Percentiles rank a stretch among this genome's conserved stretches.
Evolutionary conservation across 2,329 filamentous ascomycete species (phyloP).

Genomic region (Aspergillus caelatus): DNA sequence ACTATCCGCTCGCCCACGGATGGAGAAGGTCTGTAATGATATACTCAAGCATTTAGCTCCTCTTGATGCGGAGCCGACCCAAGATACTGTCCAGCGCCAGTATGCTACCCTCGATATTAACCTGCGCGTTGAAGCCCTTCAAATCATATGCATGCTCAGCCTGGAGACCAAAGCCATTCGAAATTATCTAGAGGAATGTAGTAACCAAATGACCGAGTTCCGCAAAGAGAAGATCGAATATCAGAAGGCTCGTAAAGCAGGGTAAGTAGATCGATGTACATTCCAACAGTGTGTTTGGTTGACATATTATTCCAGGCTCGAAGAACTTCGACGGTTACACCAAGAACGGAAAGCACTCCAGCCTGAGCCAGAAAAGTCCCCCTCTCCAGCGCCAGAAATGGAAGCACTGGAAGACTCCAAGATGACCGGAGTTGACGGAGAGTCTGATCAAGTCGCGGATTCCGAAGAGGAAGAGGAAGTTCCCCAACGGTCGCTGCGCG

Average conservation of each 20-base stretch:
- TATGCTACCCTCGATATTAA: slow-evolving; percentile 83
- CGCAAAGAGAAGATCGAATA: slow-evolving; percentile 94
- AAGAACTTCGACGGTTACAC: slow-evolving; percentile 50
- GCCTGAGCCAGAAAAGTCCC: slow-evolving; percentile 49
- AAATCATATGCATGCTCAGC: slow-evolving; percentile 84
- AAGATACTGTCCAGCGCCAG: slow-evolving; percentile 70
- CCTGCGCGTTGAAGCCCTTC: slow-evolving; percentile 74
- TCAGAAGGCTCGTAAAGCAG: slow-evolving; percentile 73
- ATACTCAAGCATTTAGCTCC: slow-evolving; percentile 82
- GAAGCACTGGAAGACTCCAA: slow-evolving; percentile 44
- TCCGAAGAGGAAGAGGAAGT: slow-evolving; percentile 69
- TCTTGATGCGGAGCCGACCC: slow-evolving; percentile 71
- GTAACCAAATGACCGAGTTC: slow-evolving; percentile 89
- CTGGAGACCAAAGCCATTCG: slow-evolving; percentile 84
- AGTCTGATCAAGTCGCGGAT: slow-evolving; percentile 65
- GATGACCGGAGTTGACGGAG: slow-evolving; percentile 58
- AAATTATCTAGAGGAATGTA: slow-evolving; percentile 87
- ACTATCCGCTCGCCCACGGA: slow-evolving; percentile 73
- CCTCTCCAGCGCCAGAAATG: slow-evolving; percentile 46
- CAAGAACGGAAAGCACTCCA: slow-evolving; percentile 52
- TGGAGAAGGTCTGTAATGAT: slow-evolving; percentile 73
- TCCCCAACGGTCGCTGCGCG: slow-evolving; percentile 60
- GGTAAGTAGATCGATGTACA: slow-evolving; percentile 46
- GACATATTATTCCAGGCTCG: slow-evolving; percentile 32
- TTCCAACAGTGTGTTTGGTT: neutral